Evolutionary conservation across 176 grass and related monocot genomes (phyloP).

Genomic region (maize (Zea mays)): Zm-B73-REFERENCE-NAM-5.0 NC_050099.1:49873501-49874000

Average conservation of each 20-base stretch:
- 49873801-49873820: neutral
- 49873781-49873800: neutral
- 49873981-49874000: too few relatives aligned
- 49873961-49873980: too few relatives aligned
- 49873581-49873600: neutral
- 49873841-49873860: too few relatives aligned
- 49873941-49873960: too few relatives aligned
- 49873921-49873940: too few relatives aligned
- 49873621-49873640: neutral
- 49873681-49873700: too few relatives aligned
- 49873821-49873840: neutral
- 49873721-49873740: neutral
- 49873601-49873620: neutral
- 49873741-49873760: neutral
- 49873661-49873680: neutral
- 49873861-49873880: too few relatives aligned
- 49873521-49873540: neutral
- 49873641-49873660: neutral
- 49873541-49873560: neutral
- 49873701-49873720: too few relatives aligned
- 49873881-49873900: too few relatives aligned
- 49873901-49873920: too few relatives aligned
- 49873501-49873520: neutral
- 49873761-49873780: neutral
- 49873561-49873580: neutral